Base-by-base conservation (phyloP, 2,329 filamentous ascomycete genomes). In the Pyricularia sp. region DNA sequence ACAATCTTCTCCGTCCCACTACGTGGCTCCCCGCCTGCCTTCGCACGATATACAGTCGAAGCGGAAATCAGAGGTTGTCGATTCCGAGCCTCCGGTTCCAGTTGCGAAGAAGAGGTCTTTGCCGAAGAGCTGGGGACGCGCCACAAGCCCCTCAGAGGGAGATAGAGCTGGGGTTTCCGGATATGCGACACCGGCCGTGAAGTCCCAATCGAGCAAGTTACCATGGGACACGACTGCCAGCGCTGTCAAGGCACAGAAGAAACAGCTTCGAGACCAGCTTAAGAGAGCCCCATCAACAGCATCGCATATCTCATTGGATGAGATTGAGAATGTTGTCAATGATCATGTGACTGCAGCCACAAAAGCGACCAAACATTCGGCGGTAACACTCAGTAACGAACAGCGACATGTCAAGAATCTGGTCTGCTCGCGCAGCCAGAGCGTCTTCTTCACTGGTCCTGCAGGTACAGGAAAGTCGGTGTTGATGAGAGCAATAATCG, bases 391-490 rank as follows among this genome's bases (percentile, higher is more conserved):
- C 44, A 97, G 91, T 73, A 84, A 88, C 13, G 94, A 99, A 73
- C 94, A 99, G 75, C 83, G 85, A 66, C 86, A 90, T 66, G 91
- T 99, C 12, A 79, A 96, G 65, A 86, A 91, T 60, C 79, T 97
- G 24, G 93, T 99, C 10, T 83, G 91, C 8, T 84, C 94, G 26
- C 79, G 90, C 68, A 84, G 84, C 66, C 88, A 92, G 74, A 97
- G 93, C 70, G 93, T 97, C 2, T 99, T 99, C 79, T 99, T 99
- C 75, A 99, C 94, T 0, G 94, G 94, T 70, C 96, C 94, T 66
- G 94, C 94, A 66, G 92, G 89, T 81, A 97, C 94, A 4, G 94
- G 94, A 75, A 99, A 99, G 79, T 99, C 94, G 1, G 93, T 99
- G 4, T 78, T 99, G 65, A 91, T 99, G 83, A 85, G 93, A 68